phyloP scores from a whole-genome alignment of 306 rosid species.

The Hippophae rhamnoides region DNA sequence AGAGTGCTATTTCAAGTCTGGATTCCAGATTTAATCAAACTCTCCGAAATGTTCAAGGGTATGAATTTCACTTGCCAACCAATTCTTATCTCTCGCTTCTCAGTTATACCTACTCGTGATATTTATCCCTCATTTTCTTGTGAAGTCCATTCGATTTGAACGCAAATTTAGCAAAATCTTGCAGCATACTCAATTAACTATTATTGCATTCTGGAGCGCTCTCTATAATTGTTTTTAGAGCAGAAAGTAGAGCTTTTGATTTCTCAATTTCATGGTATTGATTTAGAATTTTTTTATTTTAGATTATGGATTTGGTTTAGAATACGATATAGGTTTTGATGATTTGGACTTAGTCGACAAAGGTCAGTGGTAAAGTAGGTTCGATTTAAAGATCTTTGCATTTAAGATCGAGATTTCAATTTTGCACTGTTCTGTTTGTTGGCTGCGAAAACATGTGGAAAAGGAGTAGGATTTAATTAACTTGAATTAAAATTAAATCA shows the following conservation, averaged over 20 bases:
- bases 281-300: too few species aligned
- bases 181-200: conserved; percentile 10
- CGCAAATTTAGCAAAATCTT: conserved; percentile 9
- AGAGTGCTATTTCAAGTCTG: conserved; percentile 29
- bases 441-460: conserved; percentile 20
- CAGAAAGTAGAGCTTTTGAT: conserved; percentile 16
- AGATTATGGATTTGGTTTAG: conserved; percentile 6
- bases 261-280: background rate
- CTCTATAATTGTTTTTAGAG: background rate
- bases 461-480: too few species aligned
- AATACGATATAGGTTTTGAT: conserved; percentile 8
- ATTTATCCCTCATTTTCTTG: background rate
- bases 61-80: conserved; percentile 4
- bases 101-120: background rate
- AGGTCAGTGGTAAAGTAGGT: conserved; percentile 5
- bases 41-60: conserved; percentile 93
- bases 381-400: conserved; percentile 20
- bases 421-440: conserved; percentile 13
- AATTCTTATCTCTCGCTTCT: conserved; percentile 9
- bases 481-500: too few species aligned
- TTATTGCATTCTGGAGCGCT: conserved; percentile 12
- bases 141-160: conserved; percentile 17
- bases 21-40: conserved; percentile 91
- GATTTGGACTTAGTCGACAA: conserved; percentile 14
- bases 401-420: conserved; percentile 8